Conservation (phyloP, 2,329 filamentous ascomycete species). For the Fusarium pseudograminearum region DNA sequence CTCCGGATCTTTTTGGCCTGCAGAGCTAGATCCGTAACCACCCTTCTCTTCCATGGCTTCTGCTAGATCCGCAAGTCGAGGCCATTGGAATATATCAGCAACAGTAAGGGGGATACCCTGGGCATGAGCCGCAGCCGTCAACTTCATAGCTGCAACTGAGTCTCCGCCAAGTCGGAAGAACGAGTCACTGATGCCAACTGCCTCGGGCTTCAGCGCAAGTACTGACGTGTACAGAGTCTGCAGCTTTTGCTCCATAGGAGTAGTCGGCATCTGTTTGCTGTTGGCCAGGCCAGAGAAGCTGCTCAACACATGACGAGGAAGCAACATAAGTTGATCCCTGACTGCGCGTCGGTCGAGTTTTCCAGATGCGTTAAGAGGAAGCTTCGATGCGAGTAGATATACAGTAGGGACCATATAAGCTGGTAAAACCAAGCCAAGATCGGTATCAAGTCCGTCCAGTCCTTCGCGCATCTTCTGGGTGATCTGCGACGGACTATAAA, state of each 20-base stretch:
- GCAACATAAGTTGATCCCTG: neutral
- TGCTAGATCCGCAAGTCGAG: slow-evolving; percentile 5
- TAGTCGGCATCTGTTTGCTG: slow-evolving; percentile 2
- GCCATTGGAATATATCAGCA: slow-evolving; percentile 6
- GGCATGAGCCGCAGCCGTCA: slow-evolving; percentile 4
- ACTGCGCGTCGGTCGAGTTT: slow-evolving; percentile 4
- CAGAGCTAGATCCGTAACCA: neutral
- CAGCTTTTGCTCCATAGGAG: neutral
- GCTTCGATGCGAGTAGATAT: slow-evolving; percentile 2
- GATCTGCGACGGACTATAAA: slow-evolving; percentile 1
- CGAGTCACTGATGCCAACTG: slow-evolving; percentile 4
- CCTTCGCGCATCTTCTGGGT: neutral
- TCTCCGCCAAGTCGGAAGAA: slow-evolving; percentile 5
- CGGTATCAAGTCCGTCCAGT: neutral
- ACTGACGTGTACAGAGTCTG: neutral
- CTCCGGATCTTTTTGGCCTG: neutral
- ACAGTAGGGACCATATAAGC: slow-evolving; percentile 4
- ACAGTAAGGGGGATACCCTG: slow-evolving; percentile 5
- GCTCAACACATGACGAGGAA: slow-evolving; percentile 3
- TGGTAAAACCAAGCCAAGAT: neutral
- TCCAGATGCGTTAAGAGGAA: slow-evolving; percentile 6
- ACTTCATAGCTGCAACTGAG: slow-evolving; percentile 3
- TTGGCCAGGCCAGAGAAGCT: neutral
- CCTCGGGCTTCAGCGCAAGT: neutral
- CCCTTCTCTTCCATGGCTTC: neutral